phyloP scores from a whole-genome alignment of 208 protist species.

The Trypanosoma congolense region DNA sequence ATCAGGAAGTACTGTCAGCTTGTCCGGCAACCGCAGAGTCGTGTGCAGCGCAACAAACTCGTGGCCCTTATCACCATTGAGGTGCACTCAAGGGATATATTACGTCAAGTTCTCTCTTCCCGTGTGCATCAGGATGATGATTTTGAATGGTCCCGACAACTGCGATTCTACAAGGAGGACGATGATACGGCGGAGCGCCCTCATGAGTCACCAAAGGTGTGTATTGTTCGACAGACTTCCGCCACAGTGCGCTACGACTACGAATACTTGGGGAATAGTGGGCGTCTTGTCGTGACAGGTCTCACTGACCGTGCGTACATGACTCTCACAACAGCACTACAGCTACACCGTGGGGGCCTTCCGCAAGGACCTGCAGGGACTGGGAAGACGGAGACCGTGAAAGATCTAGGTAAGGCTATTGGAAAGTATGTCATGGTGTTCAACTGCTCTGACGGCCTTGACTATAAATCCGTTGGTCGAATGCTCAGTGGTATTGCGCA shows the following conservation, averaged over 20 bases:
- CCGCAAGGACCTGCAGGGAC: conserved; percentile 97
- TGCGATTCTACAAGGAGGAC: conserved; percentile 94
- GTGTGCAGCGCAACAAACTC: conserved; percentile 94
- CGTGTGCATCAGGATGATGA: conserved; percentile 80
- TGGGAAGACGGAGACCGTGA: conserved; percentile 99
- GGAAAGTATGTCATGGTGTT: conserved; percentile 98
- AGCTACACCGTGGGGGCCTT: conserved; percentile 91
- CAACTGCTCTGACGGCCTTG: conserved; percentile 98
- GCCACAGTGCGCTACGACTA: conserved; percentile 93
- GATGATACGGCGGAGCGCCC: conserved; percentile 38
- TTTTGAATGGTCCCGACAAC: conserved; percentile 97
- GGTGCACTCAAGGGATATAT: conserved; percentile 97
- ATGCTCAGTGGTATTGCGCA: conserved; percentile 97
- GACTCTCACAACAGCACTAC: conserved; percentile 96
- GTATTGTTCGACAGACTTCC: conserved; percentile 91
- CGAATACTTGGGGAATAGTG: conserved; percentile 97
- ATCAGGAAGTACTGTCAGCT: conserved; percentile 95
- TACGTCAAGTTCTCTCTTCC: conserved; percentile 89
- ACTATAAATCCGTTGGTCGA: conserved; percentile 94
- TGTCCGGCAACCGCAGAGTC: conserved; percentile 89
- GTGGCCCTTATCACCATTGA: conserved; percentile 97
- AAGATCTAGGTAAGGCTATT: conserved; percentile 97
- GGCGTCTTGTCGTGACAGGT: conserved; percentile 97
- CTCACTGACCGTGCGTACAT: conserved; percentile 98
- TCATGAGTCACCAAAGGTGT: conserved; percentile 42